Evolutionary conservation across 139 green algal species (phyloP), one percentile per base, ranked within the genome.

Genomic region (Pleodorina starrii): DNA sequence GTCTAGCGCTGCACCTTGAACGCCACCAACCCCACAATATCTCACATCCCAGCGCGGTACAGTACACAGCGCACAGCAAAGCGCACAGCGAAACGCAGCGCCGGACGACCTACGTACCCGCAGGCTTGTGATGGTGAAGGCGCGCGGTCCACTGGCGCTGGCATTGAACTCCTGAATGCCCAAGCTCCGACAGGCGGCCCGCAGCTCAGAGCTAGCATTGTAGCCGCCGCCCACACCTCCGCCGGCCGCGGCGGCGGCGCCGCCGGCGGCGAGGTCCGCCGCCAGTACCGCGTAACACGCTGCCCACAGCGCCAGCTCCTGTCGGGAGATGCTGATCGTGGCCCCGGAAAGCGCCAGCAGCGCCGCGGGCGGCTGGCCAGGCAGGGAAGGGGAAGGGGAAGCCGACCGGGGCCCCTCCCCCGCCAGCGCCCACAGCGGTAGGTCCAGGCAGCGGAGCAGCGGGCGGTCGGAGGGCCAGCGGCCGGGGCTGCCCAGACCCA

Each of bases 361-460:
- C 60, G 77, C 42, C 57, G 27, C 57, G 36, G 80, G 80, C 27
- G 57, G 38, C 29, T 86, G 57, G 9, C 80, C 80, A 0, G 40
- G 32, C 38, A 86, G 80, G 19, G 80, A 86, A 6, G 80, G 80
- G n/a, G n/a, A n/a, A n/a, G n/a, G n/a, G n/a, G n/a, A n/a, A n/a
- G n/a, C n/a, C 80, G 60, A 19, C 32, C 80, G 80, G 27, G 29
- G 10, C 1, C 10, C 78, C 44, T 36, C 32, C n/a, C n/a, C n/a
- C n/a, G n/a, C n/a, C 44, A 88, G 21, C 82, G 82, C 82, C 82
- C 82, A 88, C 82, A 88, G 19, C 32, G 82, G 82, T 35, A 88
- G 60, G 66, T 88, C 82, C 60, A 88, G 66, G 60, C 63, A 79
- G 82, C 82, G 82, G 17, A 88, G 44, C 66, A 88, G 82, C 5